Percentiles rank a stretch among this genome's conserved stretches.
Evolutionary conservation across 129 eudicot genomes (phyloP).

Genomic region (Flaveria brownii): DNA sequence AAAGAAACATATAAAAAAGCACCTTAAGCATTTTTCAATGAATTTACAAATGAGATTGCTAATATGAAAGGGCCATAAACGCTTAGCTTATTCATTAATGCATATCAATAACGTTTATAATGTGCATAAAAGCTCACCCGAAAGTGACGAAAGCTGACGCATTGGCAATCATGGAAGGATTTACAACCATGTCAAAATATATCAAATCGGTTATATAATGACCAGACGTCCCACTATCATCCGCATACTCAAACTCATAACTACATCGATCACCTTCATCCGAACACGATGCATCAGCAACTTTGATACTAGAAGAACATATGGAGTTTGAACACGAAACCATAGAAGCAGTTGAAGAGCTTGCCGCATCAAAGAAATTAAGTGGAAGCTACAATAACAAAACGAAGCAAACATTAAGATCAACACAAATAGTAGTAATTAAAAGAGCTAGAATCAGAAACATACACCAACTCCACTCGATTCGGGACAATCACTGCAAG

Average conservation of each 20-base stretch:
- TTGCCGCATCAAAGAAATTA: slow-evolving; percentile 60
- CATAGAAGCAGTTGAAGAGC: slow-evolving; percentile 70
- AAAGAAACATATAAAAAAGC: neutral
- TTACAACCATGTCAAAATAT: slow-evolving; percentile 67
- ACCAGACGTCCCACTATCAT: slow-evolving; percentile 94
- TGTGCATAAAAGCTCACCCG: slow-evolving; percentile 53
- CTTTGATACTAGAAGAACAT: slow-evolving; percentile 58
- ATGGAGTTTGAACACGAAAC: slow-evolving; percentile 78
- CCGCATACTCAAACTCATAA: slow-evolving; percentile 75
- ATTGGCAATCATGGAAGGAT: slow-evolving; percentile 63
- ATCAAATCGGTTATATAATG: slow-evolving; percentile 75
- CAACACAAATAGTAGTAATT: neutral
- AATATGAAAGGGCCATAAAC: neutral
- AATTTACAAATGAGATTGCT: neutral
- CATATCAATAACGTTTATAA: neutral
- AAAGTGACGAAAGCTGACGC: slow-evolving; percentile 87
- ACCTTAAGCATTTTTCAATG: neutral
- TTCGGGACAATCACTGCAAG: slow-evolving; percentile 79
- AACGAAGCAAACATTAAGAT: neutral
- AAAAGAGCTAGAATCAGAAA: neutral
- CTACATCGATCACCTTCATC: slow-evolving; percentile 60
- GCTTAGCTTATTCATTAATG: neutral
- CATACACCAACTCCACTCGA: slow-evolving; percentile 89
- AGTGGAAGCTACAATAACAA: slow-evolving; percentile 58
- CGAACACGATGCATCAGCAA: slow-evolving; percentile 68